A percentile compares a stretch with the other conserved stretches of the same genome.
Evolutionary conservation across 139 green algal genomes (phyloP).

Genomic region (Pleodorina starrii): DNA sequence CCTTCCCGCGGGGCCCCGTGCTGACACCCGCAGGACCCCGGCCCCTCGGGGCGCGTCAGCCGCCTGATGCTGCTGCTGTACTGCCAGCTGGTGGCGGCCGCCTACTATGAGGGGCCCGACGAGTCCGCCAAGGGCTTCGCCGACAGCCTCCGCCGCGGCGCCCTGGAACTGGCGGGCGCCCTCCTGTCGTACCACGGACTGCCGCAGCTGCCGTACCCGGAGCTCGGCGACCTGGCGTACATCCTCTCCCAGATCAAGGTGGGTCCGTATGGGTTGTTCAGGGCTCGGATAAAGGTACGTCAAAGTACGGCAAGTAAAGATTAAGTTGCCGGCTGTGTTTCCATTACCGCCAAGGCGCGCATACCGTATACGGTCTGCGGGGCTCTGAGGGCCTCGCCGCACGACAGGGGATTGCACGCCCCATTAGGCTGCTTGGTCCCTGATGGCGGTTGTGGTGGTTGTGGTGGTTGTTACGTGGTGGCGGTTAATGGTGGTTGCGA

Average conservation of each 20-base stretch:
- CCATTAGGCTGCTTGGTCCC: too few species aligned
- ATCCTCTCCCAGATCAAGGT: not conserved
- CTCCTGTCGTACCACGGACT: slow-evolving; percentile 15
- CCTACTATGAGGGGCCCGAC: not conserved
- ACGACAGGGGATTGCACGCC: too few species aligned
- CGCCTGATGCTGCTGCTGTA: not conserved
- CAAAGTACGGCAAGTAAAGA: too few species aligned
- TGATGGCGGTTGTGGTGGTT: too few species aligned
- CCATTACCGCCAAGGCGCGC: too few species aligned
- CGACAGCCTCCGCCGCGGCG: not conserved
- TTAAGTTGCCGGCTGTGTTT: too few species aligned
- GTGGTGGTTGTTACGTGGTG: too few species aligned
- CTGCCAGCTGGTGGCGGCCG: not conserved
- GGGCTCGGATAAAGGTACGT: too few species aligned
- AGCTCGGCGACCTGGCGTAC: not conserved
- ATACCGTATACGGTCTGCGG: too few species aligned
- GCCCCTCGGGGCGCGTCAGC: not conserved
- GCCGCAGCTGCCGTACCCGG: not conserved
- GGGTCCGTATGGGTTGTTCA: not conserved
- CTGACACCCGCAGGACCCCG: not conserved
- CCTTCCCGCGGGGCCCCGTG: too few species aligned
- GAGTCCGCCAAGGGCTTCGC: not conserved
- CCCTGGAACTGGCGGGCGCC: not conserved
- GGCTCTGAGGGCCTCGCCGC: too few species aligned
- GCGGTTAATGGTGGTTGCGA: too few species aligned